Base-by-base conservation (phyloP, 2,329 filamentous ascomycete genomes). In the Epichloe sylvatica region DNA sequence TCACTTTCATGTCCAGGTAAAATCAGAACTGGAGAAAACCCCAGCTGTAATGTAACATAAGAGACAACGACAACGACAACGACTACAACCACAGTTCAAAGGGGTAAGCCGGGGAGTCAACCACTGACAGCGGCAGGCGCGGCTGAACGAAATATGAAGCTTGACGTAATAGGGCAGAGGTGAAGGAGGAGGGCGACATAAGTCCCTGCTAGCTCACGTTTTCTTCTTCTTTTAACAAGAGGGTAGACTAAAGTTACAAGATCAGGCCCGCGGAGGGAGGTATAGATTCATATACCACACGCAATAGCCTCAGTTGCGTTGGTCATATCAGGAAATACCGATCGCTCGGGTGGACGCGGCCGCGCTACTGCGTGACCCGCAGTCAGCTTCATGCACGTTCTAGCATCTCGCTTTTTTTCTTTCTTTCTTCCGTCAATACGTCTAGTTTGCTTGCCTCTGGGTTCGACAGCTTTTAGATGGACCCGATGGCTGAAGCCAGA, bases 301-400 rank as follows among this genome's bases (percentile, higher is more conserved):
- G 49, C 40, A 47, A 47, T 47, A 47, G 13, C 49, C 30, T 47
- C 35, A 47, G 37, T 40, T 35, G 45, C 44, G 25, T 43, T 34
- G 49, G 21, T 47, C 45, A 11, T 15, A 44, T 38, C 19, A 43
- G 45, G 45, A 21, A 51, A 36, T 50, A 51, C 45, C 45, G 44
- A 47, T 46, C 40, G 34, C 23, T 37, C 34, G 19, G 45, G 30
- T 34, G n/a, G 45, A 37, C 23, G 45, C 33, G 37, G 23, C 33
- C 45, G 49, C 49, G 34, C 49, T 44, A 43, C 17, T 40, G 30
- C 21, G 34, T 34, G 45, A 47, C 45, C 49, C 45, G 39, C 49
- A 44, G 44, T 34, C 39, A 47, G 49, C 44, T 36, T 17, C 30
- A 47, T 43, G 49, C 39, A 44, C 39, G 33, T 42, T 42, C 11